Evolutionary conservation across 176 grass and related monocot genomes (phyloP).

Genomic region (Saccharum spontaneum): DNA sequence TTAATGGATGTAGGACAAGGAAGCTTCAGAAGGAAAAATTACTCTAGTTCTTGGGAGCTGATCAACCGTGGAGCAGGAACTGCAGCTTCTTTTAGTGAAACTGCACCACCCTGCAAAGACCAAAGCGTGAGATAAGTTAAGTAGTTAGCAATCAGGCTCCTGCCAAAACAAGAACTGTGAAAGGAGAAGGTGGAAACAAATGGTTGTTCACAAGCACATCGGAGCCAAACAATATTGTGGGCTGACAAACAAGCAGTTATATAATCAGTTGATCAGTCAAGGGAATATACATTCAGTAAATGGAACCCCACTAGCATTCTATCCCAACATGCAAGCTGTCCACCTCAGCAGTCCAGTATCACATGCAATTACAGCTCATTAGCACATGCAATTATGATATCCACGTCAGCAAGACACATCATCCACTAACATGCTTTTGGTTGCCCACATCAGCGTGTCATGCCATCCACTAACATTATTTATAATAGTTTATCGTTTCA

Average conservation of each 20-base stretch:
- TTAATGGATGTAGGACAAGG: neutral
- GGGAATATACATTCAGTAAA: slow-evolving; percentile 12
- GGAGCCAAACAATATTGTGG: neutral
- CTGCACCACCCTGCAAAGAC: slow-evolving; percentile 72
- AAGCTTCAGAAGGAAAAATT: slow-evolving; percentile 35
- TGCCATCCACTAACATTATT: neutral
- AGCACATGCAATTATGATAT: neutral
- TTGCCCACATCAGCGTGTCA: neutral
- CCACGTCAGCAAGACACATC: neutral
- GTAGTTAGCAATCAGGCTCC: neutral
- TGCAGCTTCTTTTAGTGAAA: slow-evolving; percentile 77
- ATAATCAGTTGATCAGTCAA: neutral
- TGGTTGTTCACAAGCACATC: slow-evolving; percentile 16
- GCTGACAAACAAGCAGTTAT: neutral
- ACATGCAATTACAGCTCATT: neutral
- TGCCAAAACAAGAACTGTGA: neutral
- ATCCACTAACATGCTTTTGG: neutral
- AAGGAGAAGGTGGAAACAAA: neutral
- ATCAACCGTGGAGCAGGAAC: slow-evolving; percentile 77
- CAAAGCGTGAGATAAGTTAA: neutral
- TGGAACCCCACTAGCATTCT: neutral
- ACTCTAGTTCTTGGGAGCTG: slow-evolving; percentile 94
- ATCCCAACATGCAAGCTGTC: neutral
- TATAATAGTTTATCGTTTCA: neutral
- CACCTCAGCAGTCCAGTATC: neutral